Percentiles rank a stretch among this genome's conserved stretches.
Evolutionary conservation across 768 basidiomycete species (phyloP).

Genomic region (Boletus sp.): DNA sequence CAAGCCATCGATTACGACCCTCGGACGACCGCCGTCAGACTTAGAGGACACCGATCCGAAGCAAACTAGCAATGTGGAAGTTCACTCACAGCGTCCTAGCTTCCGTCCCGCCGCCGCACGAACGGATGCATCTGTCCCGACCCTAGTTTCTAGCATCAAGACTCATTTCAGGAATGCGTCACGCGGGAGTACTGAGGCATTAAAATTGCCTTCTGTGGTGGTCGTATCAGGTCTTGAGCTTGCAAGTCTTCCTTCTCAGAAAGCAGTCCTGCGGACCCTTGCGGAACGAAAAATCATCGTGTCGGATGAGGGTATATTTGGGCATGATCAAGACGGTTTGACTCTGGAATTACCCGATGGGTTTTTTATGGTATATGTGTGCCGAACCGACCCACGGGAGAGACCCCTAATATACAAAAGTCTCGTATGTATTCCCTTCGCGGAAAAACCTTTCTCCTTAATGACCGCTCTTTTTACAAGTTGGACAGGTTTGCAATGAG

Average conservation of each 20-base stretch:
- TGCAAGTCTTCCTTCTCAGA: slow-evolving; percentile 52
- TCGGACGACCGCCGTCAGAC: slow-evolving; percentile 15
- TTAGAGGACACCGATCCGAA: slow-evolving; percentile 10
- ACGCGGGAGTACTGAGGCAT: slow-evolving; percentile 16
- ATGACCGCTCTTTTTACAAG: slow-evolving; percentile 36
- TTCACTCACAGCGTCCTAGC: slow-evolving; percentile 6
- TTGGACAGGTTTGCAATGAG: slow-evolving; percentile 82
- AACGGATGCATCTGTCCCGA: slow-evolving; percentile 18
- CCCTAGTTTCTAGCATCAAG: slow-evolving; percentile 8
- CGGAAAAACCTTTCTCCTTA: not conserved
- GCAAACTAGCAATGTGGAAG: not conserved
- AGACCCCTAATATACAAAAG: slow-evolving; percentile 63
- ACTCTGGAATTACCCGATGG: slow-evolving; percentile 49
- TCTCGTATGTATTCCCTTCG: slow-evolving; percentile 48
- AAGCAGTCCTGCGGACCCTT: slow-evolving; percentile 53
- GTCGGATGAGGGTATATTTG: slow-evolving; percentile 19
- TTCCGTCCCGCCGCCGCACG: slow-evolving; percentile 8
- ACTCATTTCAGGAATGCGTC: slow-evolving; percentile 13
- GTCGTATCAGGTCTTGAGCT: slow-evolving; percentile 74
- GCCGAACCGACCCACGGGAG: slow-evolving; percentile 60
- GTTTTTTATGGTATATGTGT: slow-evolving; percentile 75
- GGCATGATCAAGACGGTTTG: slow-evolving; percentile 26
- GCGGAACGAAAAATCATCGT: slow-evolving; percentile 50
- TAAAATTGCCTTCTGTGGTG: slow-evolving; percentile 53
- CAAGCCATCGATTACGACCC: slow-evolving; percentile 14